phyloP scores from a whole-genome alignment of 306 rosid species.

The Clitoria ternatea region DNA sequence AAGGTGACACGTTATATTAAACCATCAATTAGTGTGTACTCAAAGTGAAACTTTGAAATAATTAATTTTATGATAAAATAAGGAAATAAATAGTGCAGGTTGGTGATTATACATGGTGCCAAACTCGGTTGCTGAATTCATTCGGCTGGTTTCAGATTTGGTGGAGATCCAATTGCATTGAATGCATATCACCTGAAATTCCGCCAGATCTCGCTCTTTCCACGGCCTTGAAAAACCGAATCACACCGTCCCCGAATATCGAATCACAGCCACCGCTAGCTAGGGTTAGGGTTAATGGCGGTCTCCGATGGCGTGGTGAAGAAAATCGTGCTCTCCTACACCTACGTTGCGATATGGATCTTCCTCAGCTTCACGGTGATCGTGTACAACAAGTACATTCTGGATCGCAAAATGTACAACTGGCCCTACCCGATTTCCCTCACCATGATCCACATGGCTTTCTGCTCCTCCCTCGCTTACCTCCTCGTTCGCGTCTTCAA shows the following conservation, averaged over 20 bases:
- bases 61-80: no score
- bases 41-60: not conserved
- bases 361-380: constrained; percentile 91
- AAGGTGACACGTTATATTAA: not conserved
- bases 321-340: constrained; percentile 77
- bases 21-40: not conserved
- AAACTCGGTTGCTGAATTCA: not conserved
- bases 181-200: constrained; percentile 15
- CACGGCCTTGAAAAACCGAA: constrained; percentile 3
- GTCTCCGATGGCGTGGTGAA: constrained; percentile 70
- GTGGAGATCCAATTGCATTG: constrained; percentile 2
- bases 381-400: constrained; percentile 93
- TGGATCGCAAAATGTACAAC: constrained; percentile 87
- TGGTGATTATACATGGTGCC: no score
- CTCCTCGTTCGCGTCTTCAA: constrained; percentile 75
- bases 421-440: constrained; percentile 96
- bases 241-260: not conserved
- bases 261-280: not conserved
- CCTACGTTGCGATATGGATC: constrained; percentile 91
- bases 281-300: constrained; percentile 62
- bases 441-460: constrained; percentile 98
- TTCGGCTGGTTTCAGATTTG: not conserved
- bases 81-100: not conserved
- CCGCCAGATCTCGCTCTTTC: not conserved
- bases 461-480: constrained; percentile 83